Base-by-base conservation (phyloP, 768 basidiomycete genomes). In the Kwoniella pini region DNA sequence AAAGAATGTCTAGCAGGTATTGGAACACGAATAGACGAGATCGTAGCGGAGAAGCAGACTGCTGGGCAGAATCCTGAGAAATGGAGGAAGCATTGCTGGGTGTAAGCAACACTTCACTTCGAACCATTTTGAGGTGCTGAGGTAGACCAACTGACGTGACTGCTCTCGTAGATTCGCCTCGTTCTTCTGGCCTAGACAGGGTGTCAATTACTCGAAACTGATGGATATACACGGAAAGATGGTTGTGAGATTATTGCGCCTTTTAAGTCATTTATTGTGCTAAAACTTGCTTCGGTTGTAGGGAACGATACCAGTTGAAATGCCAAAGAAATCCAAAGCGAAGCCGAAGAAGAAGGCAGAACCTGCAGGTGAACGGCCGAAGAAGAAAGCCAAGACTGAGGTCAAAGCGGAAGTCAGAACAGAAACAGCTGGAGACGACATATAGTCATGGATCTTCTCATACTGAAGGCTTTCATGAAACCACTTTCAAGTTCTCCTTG, bases 201-300 rank as follows among this genome's bases (percentile, higher is more conserved):
- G 77, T 36, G 93, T 97, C 66, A 92, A 89, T 76, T 91, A 92
- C 12, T 86, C 85, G 15, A 96, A 96, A 79, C 81, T 97, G 38
- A 90, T 94, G 78, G 91, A 92, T 74, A 95, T 97, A 43, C 92
- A 96, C 71, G 88, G 90, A 15, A 96, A 96, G 81, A 91, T 96
- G 88, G 90, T 56, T 11, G 55, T 57, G 42, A 57, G 54, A 48
- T 11, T 21, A 27, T 27, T 46, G n/a, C n/a, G n/a, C n/a, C n/a
- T n/a, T n/a, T n/a, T n/a, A n/a, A n/a, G n/a, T n/a, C n/a, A n/a
- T n/a, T n/a, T n/a, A n/a, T n/a, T n/a, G n/a, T n/a, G n/a, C n/a
- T n/a, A n/a, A n/a, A n/a, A n/a, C n/a, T n/a, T n/a, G n/a, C n/a
- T n/a, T n/a, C n/a, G n/a, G n/a, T 46, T 2, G 12, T 22, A 50